Percentiles rank a stretch among this genome's conserved stretches.
Evolutionary conservation across 345 rosid genomes (phyloP).

Genomic region (Aquilaria malaccensis): DNA sequence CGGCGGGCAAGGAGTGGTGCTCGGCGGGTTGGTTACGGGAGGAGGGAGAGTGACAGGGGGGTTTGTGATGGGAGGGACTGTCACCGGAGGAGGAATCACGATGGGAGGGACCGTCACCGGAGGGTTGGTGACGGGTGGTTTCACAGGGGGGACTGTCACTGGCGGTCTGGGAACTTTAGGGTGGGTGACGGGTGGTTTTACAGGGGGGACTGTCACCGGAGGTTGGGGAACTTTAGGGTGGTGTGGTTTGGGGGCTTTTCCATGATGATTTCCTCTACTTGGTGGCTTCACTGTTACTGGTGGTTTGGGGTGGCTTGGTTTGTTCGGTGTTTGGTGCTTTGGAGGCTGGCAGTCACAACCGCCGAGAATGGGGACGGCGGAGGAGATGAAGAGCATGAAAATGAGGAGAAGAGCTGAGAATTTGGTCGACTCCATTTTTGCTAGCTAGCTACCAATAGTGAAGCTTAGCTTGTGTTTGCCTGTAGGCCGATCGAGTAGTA

Average conservation of each 20-base stretch:
- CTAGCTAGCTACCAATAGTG: neutral
- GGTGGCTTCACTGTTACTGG: neutral
- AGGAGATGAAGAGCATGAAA: constrained; percentile 49
- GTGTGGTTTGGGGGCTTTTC: constrained; percentile 10
- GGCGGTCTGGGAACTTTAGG: constrained; percentile 8
- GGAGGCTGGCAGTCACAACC: constrained; percentile 55
- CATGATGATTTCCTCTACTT: constrained; percentile 27
- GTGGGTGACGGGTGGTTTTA: constrained; percentile 23
- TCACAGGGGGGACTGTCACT: constrained; percentile 5
- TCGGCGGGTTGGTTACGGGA: constrained; percentile 16
- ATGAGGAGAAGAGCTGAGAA: constrained; percentile 45
- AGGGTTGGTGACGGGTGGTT: constrained; percentile 23
- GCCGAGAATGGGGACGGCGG: constrained; percentile 40
- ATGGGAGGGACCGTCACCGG: constrained; percentile 33
- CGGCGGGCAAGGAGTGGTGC: constrained; percentile 26
- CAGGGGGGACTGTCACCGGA: constrained; percentile 12
- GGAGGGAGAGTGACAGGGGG: constrained; percentile 25
- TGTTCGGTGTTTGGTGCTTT: neutral
- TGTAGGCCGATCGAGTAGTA: too few relatives aligned
- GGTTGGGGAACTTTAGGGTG: neutral
- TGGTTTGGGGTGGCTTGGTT: too few relatives aligned
- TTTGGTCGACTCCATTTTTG: constrained; percentile 46
- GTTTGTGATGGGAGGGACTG: constrained; percentile 18
- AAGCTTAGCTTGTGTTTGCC: neutral
- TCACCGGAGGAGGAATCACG: constrained; percentile 20